Base-by-base conservation (phyloP, 495 filamentous ascomycete species). In the Trichoderma orchidacearum region DNA sequence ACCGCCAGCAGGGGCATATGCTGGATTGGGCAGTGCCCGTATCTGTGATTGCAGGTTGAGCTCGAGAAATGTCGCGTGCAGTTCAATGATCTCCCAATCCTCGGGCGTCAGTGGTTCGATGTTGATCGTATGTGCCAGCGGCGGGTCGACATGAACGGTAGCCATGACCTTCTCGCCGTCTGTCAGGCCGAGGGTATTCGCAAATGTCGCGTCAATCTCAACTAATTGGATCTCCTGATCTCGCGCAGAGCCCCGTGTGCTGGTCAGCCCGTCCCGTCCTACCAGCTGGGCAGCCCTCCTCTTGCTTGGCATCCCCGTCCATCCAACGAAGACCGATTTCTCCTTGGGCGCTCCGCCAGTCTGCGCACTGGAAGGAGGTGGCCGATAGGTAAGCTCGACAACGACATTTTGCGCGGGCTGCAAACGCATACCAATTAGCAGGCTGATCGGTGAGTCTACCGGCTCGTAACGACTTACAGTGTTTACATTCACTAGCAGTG, bases 11-110 rank as follows among this genome's bases (percentile, higher is more conserved):
- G 77, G 72, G 29, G 71, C 77, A 61, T 83, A 88, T 17, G 74
- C 73, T 15, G 90, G 90, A 65, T 94, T 96, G 13, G 90, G 90
- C 13, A 98, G 75, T 36, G 91, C 92, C 53, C 93, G 84, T 64
- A 98, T 89, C 73, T 97, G 94, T 32, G 86, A 87, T 13, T 96
- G 75, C 53, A 98, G 82, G 66, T 98, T 95, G 58, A 95, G 79
- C 67, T 98, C 93, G 21, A 98, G 72, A 65, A 96, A 98, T 25
- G 83, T 90, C 4, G 93, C 93, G 69, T 97, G 93, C 1, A 96
- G 76, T 64, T 98, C 93, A 60, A 98, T 98, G 62, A 96, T 90
- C 82, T 97, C 93, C 93, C 93, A 98, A 65, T 98, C 93, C 58
- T 89, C 87, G 2, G 91, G 82, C 1, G 93, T 96, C 60, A 96